Conservation (phyloP, 2,329 filamentous ascomycete species). For the Zymoseptoria ardabiliae region DNA sequence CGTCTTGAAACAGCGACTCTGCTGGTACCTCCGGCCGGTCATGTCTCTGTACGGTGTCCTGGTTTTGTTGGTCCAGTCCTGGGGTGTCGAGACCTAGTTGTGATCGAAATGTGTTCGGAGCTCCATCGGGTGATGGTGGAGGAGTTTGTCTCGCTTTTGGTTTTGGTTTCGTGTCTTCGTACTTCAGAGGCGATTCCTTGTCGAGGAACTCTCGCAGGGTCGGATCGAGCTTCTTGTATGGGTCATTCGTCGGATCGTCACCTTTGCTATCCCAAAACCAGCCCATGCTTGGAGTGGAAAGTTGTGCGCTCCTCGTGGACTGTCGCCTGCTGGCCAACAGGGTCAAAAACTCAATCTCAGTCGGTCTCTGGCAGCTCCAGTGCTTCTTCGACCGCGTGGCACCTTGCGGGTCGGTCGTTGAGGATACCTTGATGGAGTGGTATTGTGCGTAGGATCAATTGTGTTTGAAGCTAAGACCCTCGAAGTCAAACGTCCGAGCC, state of each 20-base stretch:
- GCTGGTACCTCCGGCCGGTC: slow-evolving; percentile 35
- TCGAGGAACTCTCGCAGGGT: slow-evolving; percentile 77
- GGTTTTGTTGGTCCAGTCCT: slow-evolving; percentile 16
- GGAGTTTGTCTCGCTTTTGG: slow-evolving; percentile 2
- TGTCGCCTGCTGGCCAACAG: no score
- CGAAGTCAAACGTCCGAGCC: no score
- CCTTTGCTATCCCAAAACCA: slow-evolving; percentile 52
- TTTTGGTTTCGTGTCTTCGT: slow-evolving; percentile 31
- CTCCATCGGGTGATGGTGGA: slow-evolving; percentile 22
- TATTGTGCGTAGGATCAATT: background rate
- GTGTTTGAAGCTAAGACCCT: background rate
- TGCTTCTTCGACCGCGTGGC: background rate
- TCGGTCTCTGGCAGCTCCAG: background rate
- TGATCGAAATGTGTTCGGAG: slow-evolving; percentile 26
- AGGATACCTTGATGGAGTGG: background rate
- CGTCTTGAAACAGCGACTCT: slow-evolving; percentile 59
- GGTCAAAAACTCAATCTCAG: background rate
- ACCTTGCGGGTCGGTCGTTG: background rate
- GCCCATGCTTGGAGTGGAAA: slow-evolving; percentile 42
- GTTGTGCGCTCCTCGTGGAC: no score
- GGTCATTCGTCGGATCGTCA: slow-evolving; percentile 49
- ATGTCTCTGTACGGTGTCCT: slow-evolving; percentile 18
- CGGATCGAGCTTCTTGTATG: slow-evolving; percentile 70
- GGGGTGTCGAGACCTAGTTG: slow-evolving; percentile 23
- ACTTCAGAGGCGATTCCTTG: slow-evolving; percentile 71